Evolutionary conservation across 192 early-diverging fungal species (phyloP).

Genomic region (Coemansia sp.): DNA sequence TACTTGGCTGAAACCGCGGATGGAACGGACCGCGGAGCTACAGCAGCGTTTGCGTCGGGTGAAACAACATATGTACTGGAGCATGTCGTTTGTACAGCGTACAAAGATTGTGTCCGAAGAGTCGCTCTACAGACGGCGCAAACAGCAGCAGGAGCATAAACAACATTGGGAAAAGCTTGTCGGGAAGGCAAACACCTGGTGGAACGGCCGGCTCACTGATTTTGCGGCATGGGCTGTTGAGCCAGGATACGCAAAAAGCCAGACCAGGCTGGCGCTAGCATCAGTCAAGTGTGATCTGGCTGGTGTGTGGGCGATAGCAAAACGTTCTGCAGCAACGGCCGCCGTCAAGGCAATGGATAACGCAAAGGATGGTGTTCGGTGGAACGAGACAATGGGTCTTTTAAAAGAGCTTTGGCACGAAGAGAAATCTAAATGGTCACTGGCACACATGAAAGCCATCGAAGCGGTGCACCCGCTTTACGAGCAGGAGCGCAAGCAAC

Average conservation of each 20-base stretch:
- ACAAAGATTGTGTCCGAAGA: constrained; percentile 1
- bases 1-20: constrained; percentile 27
- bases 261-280: constrained; percentile 3
- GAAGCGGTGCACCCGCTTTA: constrained; percentile 46
- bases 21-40: constrained; percentile 28
- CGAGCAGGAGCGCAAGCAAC: not conserved
- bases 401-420: constrained; percentile 10
- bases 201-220: constrained; percentile 25
- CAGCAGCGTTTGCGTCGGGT: constrained; percentile 21
- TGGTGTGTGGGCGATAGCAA: constrained; percentile 17
- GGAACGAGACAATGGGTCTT: constrained; percentile 10
- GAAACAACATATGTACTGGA: constrained; percentile 49
- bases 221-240: constrained; percentile 23
- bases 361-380: constrained; percentile 16
- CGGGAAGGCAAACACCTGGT: constrained; percentile 20
- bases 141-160: not conserved
- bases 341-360: constrained; percentile 4
- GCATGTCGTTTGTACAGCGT: constrained; percentile 47
- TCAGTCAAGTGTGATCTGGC: not conserved
- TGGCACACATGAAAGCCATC: constrained; percentile 31
- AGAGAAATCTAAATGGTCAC: constrained; percentile 38
- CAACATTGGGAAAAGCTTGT: constrained; percentile 1
- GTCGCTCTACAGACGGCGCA: not conserved
- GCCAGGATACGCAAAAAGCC: constrained; percentile 24
- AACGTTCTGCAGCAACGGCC: not conserved